Evolutionary conservation across 306 rosid genomes (phyloP).

Genomic region (Urtica urens): DNA sequence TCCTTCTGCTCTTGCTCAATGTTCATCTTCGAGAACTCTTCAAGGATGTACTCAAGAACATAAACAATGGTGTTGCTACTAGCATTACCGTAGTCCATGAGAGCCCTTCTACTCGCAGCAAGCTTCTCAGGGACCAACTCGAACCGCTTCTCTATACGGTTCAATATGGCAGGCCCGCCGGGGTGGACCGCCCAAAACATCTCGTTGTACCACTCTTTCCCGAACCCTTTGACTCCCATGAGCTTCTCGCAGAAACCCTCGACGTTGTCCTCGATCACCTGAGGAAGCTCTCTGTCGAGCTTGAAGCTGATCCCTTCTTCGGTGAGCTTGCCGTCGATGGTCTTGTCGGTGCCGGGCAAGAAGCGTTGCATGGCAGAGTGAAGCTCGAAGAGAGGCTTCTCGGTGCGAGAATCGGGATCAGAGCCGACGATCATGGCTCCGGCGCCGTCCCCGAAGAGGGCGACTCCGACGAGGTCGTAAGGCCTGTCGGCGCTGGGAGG

Average conservation of each 20-base stretch:
- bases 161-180: conserved; percentile 82
- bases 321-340: conserved; percentile 75
- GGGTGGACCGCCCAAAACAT: conserved; percentile 94
- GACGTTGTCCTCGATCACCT: conserved; percentile 65
- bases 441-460: conserved; percentile 86
- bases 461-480: conserved; percentile 87
- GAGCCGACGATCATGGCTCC: conserved; percentile 77
- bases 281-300: conserved; percentile 74
- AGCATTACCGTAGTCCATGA: conserved; percentile 81
- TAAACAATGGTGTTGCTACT: conserved; percentile 79
- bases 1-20: conserved; percentile 30
- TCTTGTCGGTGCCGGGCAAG: conserved; percentile 58
- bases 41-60: conserved; percentile 79
- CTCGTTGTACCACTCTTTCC: conserved; percentile 43
- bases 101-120: conserved; percentile 62
- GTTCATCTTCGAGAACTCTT: conserved; percentile 42
- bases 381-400: conserved; percentile 76
- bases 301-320: conserved; percentile 89
- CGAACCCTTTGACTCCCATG: conserved; percentile 31
- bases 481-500: conserved; percentile 76
- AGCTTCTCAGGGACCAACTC: conserved; percentile 66
- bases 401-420: conserved; percentile 33
- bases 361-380: conserved; percentile 62
- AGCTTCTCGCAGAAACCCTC: conserved; percentile 62
- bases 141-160: conserved; percentile 65